A percentile compares a stretch with the other conserved stretches of the same genome.
Evolutionary conservation across 352 stramenopile genomes (phyloP).

Genomic region (Elongisporangium senticosum): DNA sequence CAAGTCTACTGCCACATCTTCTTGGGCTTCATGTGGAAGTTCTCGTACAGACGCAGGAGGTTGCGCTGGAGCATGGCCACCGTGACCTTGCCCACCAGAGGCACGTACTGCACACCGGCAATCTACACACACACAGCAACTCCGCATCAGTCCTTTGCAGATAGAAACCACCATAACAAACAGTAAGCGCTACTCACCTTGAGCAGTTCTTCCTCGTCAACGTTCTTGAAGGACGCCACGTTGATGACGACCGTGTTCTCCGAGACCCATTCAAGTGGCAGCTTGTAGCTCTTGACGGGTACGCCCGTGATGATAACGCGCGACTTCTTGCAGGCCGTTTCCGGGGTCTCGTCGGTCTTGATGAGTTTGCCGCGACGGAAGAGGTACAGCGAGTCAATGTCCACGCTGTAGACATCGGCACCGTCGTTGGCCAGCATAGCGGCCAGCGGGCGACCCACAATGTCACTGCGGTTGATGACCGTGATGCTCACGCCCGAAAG

Average conservation of each 20-base stretch:
- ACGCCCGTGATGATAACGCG: slow-evolving; percentile 95
- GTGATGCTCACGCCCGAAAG: slow-evolving; percentile 88
- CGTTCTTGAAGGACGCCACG: slow-evolving; percentile 95
- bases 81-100: slow-evolving; percentile 96
- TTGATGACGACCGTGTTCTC: slow-evolving; percentile 93
- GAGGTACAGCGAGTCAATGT: slow-evolving; percentile 95
- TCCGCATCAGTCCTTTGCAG: background rate
- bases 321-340: slow-evolving; percentile 86
- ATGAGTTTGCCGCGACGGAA: slow-evolving; percentile 91
- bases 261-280: slow-evolving; percentile 90
- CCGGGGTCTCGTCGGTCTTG: slow-evolving; percentile 74
- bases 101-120: slow-evolving; percentile 91
- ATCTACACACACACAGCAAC: slow-evolving; percentile 33
- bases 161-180: background rate
- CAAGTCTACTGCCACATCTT: slow-evolving; percentile 74
- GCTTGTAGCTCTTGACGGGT: slow-evolving; percentile 90
- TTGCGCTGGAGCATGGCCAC: slow-evolving; percentile 96
- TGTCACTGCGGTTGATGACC: slow-evolving; percentile 97
- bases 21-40: slow-evolving; percentile 91
- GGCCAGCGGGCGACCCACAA: slow-evolving; percentile 92
- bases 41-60: slow-evolving; percentile 93
- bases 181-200: slow-evolving; percentile 19
- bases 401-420: slow-evolving; percentile 93
- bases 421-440: slow-evolving; percentile 95
- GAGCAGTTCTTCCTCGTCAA: slow-evolving; percentile 89